These are phyloP conservation scores for Phytopythium delawarense DNA, from an alignment of 352 stramenopile genomes.

Conservation along the genomic window DNA sequence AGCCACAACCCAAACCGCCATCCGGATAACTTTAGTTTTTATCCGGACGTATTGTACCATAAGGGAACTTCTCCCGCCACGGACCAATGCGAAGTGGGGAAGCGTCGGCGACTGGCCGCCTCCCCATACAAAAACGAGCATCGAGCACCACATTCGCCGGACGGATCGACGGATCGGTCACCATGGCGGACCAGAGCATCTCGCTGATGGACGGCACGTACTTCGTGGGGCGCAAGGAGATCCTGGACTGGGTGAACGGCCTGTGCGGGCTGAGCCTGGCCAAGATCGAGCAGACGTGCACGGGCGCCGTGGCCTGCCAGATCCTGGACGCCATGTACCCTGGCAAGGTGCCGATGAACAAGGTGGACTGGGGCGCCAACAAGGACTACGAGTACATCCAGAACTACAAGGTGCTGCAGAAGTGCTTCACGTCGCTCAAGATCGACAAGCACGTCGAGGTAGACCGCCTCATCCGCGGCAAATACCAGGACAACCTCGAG, in stretches of 20 bases:
- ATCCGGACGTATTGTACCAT: neutral
- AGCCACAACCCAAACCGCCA: neutral
- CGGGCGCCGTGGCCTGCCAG: slow-evolving; percentile 96
- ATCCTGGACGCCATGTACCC: slow-evolving; percentile 95
- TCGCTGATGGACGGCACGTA: slow-evolving; percentile 97
- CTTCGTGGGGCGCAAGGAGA: slow-evolving; percentile 96
- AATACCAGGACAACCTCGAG: slow-evolving; percentile 99
- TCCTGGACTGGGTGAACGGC: slow-evolving; percentile 99
- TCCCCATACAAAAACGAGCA: slow-evolving; percentile 3
- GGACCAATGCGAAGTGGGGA: neutral
- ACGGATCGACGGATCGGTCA: neutral
- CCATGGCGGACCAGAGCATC: slow-evolving; percentile 73
- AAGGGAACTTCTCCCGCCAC: neutral
- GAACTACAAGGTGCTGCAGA: slow-evolving; percentile 99
- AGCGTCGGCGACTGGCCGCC: neutral
- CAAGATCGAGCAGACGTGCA: slow-evolving; percentile 98
- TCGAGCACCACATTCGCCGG: too few relatives aligned
- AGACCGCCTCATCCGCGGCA: slow-evolving; percentile 96
- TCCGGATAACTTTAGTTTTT: neutral
- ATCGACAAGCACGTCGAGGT: slow-evolving; percentile 97
- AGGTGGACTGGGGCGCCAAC: slow-evolving; percentile 97
- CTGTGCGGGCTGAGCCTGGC: slow-evolving; percentile 91
- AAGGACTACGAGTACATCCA: slow-evolving; percentile 98
- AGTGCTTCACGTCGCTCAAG: slow-evolving; percentile 94
- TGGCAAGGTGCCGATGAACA: slow-evolving; percentile 94